These are phyloP conservation scores for Puccinia horiana DNA, from an alignment of 1,284 basidiomycete species.

Conservation along the genomic window DNA sequence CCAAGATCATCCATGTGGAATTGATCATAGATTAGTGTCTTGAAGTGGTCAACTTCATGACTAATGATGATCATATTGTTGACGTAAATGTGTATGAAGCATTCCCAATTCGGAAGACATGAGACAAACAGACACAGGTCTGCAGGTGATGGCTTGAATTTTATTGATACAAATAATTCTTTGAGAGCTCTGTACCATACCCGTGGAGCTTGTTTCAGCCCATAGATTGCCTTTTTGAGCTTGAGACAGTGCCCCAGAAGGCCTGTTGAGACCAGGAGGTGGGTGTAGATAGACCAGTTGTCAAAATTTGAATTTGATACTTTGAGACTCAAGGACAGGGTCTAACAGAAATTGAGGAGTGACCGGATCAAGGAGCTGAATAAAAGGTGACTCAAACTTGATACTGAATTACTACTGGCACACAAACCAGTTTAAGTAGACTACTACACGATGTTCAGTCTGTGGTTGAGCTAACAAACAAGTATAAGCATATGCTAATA, in stretches of 20 bases:
- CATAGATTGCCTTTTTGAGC: too few species aligned
- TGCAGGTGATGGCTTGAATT: not conserved
- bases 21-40: not conserved
- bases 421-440: too few species aligned
- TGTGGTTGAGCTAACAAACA: too few species aligned
- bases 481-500: too few species aligned
- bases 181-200: conserved; percentile 1
- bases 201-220: conserved; percentile 6
- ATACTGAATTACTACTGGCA: too few species aligned
- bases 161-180: not conserved
- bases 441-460: too few species aligned
- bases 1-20: not conserved
- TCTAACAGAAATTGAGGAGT: too few species aligned
- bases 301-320: too few species aligned
- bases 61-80: conserved; percentile 21
- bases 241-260: not conserved
- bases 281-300: not conserved
- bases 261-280: not conserved
- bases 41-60: not conserved
- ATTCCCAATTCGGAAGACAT: not conserved
- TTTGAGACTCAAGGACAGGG: too few species aligned
- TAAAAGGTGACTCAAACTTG: too few species aligned
- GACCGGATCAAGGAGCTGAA: too few species aligned
- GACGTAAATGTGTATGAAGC: too few species aligned
- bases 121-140: conserved; percentile 1